Evolutionary conservation across 2,329 filamentous ascomycete genomes (phyloP), one percentile per base, ranked within the genome.

Genomic region (Lomentospora prolificans): DNA sequence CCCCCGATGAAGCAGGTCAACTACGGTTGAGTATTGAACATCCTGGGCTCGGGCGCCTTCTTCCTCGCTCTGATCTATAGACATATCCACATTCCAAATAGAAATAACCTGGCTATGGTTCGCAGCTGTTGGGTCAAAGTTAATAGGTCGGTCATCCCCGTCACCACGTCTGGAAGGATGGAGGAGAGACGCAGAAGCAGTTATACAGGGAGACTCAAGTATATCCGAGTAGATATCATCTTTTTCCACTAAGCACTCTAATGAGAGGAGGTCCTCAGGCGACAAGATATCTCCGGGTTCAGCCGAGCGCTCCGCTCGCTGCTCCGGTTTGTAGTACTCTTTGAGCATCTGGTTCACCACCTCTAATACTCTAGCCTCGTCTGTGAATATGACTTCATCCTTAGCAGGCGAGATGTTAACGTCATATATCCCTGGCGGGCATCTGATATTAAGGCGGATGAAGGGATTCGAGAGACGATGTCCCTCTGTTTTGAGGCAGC

Each of bases 371-470:
- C 55, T 51, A 2, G 66, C 51, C 59, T 84, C 78, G 53, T 88
- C 72, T 3, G 72, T 72, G 63, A 91, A 90, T 1, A 89, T 63
- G 2, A 91, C 76, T 61, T 89, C 81, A 57, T 89, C 82, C 64
- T 91, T 91, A 3, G 81, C 73, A 3, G 86, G 80, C 58, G 89
- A 82, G 4, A 90, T 68, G 60, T 90, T 91, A 1, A 77, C 73
- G 67, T 91, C 87, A 62, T 91, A 91, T 57, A 74, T 83, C 27
- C 76, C 75, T 1, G 71, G 64, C 0, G 81, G 77, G 62, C 86
- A 90, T 12, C 65, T 66, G 28, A 91, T 81, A 57, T 82, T 78
- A 36, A 91, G 67, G 41, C 75, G 75, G 41, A 90, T 67, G 63
- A 90, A 90, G 0, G 78, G 76, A 53, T 80, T 77, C 17, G 72